Conservation (phyloP, 257 asterid genomes). For the Rehmannia glutinosa region DNA sequence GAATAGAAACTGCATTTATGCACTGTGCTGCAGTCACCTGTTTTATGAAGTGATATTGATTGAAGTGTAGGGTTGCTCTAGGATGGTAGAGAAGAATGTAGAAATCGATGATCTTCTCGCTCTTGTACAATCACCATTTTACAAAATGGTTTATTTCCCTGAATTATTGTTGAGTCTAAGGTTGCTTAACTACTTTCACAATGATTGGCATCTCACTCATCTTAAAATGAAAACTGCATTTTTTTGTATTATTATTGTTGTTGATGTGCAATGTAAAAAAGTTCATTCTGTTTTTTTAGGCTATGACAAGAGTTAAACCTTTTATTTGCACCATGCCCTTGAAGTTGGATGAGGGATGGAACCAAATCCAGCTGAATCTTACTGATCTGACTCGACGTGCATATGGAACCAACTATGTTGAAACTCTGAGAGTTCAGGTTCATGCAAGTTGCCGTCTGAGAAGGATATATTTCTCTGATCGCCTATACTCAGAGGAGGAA, state of each 20-base stretch:
- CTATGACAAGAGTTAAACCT: constrained; percentile 87
- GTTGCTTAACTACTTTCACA: not conserved
- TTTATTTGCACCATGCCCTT: constrained; percentile 94
- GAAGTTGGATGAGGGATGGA: constrained; percentile 95
- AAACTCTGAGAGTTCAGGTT: constrained; percentile 90
- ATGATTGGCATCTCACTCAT: not conserved
- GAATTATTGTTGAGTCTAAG: not conserved
- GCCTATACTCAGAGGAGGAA: constrained; percentile 94
- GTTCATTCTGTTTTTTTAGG: constrained; percentile 38
- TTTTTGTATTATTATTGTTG: not conserved
- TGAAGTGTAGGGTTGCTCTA: not conserved
- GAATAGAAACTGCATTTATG: not conserved
- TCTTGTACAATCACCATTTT: not conserved
- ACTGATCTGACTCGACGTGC: constrained; percentile 87
- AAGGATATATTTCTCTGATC: constrained; percentile 91
- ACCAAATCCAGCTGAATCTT: constrained; percentile 88
- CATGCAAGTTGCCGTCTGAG: constrained; percentile 92
- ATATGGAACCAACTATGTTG: constrained; percentile 92
- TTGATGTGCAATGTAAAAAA: not conserved
- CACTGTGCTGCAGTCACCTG: not conserved
- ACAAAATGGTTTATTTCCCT: not conserved
- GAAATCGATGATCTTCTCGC: no score
- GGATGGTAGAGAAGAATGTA: not conserved
- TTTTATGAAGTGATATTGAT: not conserved
- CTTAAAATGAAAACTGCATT: not conserved